phyloP scores from a whole-genome alignment of 1,284 basidiomycete genomes.

The Psilocybe mexicana region DNA sequence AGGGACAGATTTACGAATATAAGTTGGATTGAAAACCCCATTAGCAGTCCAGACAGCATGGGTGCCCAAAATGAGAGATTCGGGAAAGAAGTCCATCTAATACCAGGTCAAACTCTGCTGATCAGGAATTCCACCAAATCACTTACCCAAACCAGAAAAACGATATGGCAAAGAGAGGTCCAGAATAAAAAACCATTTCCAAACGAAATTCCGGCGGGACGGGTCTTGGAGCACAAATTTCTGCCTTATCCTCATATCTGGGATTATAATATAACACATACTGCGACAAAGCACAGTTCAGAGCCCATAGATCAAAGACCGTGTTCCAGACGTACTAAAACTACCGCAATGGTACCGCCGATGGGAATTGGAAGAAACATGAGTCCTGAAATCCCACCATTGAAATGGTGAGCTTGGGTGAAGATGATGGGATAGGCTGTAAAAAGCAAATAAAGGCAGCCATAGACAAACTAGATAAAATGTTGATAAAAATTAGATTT shows the following conservation, averaged over 20 bases:
- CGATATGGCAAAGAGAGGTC: conserved; percentile 55
- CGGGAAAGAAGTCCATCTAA: conserved; percentile 55
- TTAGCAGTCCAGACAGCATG: conserved; percentile 47
- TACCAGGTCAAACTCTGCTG: neutral
- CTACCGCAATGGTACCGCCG: conserved; percentile 52
- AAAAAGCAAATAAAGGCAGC: conserved; percentile 61
- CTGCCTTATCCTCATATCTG: conserved; percentile 47
- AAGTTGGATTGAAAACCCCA: conserved; percentile 58
- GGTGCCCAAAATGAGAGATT: conserved; percentile 59
- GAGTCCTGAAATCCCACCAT: conserved; percentile 48
- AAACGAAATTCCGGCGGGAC: conserved; percentile 72
- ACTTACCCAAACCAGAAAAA: conserved; percentile 72
- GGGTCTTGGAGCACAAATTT: conserved; percentile 48
- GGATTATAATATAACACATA: conserved; percentile 56
- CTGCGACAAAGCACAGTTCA: conserved; percentile 30
- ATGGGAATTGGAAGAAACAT: conserved; percentile 55
- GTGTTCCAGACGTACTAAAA: conserved; percentile 34
- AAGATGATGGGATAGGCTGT: conserved; percentile 64
- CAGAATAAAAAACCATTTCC: conserved; percentile 52
- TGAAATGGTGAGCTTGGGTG: conserved; percentile 51
- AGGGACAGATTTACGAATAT: conserved; percentile 49
- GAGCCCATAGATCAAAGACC: conserved; percentile 31
- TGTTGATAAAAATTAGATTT: conserved; percentile 1
- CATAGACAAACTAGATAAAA: conserved; percentile 53
- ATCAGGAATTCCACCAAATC: neutral